phyloP scores from a whole-genome alignment of 164 flowering plant genomes.

The Tinospora cordifolia region DNA sequence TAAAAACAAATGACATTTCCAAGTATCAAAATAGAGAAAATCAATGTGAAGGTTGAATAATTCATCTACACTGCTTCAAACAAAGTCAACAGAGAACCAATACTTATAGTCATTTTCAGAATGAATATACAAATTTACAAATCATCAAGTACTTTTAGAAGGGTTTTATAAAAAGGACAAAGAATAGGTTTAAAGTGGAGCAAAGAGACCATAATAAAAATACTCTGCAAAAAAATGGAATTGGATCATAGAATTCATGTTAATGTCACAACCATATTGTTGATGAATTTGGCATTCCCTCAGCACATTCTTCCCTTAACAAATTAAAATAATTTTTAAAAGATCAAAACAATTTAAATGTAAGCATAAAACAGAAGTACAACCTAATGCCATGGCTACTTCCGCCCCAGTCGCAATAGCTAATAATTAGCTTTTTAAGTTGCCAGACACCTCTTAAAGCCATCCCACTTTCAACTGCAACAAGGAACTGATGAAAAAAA shows the following conservation, averaged over 20 bases:
- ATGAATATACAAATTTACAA: no score
- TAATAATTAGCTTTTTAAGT: slow-evolving; percentile 73
- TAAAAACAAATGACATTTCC: no score
- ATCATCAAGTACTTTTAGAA: no score
- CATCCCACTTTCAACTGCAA: slow-evolving; percentile 31
- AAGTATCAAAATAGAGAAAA: no score
- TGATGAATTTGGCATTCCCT: background rate
- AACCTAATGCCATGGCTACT: slow-evolving; percentile 91
- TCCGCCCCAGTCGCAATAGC: slow-evolving; percentile 88
- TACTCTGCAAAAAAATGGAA: no score
- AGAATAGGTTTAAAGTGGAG: no score
- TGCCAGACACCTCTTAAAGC: slow-evolving; percentile 86
- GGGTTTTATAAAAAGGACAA: no score
- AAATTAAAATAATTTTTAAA: background rate
- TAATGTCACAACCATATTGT: background rate
- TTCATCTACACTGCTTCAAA: no score
- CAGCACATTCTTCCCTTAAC: background rate
- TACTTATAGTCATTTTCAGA: no score
- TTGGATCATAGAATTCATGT: background rate
- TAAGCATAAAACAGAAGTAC: background rate
- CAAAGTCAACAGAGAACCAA: no score
- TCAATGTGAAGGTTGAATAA: no score
- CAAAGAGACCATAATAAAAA: no score
- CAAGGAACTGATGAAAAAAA: background rate
- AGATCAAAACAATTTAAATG: background rate